A percentile compares a stretch with the other conserved stretches of the same genome.
phyloP scores from a whole-genome alignment of 2,329 filamentous ascomycete genomes.

The Aspergillus sp. region DNA sequence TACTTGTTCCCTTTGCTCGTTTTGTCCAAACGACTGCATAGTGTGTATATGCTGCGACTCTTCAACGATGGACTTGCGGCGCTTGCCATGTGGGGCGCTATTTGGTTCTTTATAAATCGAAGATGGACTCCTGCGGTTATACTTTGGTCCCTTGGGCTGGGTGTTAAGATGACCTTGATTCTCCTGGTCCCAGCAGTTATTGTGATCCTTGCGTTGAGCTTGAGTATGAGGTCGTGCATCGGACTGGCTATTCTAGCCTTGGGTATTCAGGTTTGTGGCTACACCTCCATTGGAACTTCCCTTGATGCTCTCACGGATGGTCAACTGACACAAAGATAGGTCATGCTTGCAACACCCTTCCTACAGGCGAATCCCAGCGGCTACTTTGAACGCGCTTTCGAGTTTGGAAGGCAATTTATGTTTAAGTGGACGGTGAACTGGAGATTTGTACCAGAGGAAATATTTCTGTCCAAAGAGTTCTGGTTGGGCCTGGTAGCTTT shows the following conservation, averaged over 20 bases:
- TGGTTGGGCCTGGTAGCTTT: constrained; percentile 64
- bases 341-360: constrained; percentile 67
- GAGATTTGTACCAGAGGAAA: constrained; percentile 85
- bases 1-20: constrained; percentile 85
- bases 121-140: constrained; percentile 72
- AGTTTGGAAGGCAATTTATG: constrained; percentile 85
- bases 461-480: constrained; percentile 72
- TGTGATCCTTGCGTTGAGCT: constrained; percentile 70
- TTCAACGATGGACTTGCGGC: constrained; percentile 96
- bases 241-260: constrained; percentile 69
- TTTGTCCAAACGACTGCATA: constrained; percentile 88
- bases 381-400: constrained; percentile 82
- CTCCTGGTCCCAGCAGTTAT: constrained; percentile 80
- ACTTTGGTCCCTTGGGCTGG: constrained; percentile 74
- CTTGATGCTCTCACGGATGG: not conserved
- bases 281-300: not conserved
- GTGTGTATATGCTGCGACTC: constrained; percentile 84
- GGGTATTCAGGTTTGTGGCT: constrained; percentile 67
- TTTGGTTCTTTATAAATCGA: constrained; percentile 73
- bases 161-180: constrained; percentile 93
- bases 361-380: constrained; percentile 60
- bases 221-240: constrained; percentile 66
- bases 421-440: constrained; percentile 99
- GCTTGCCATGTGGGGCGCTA: constrained; percentile 78
- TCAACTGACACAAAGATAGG: constrained; percentile 34